A percentile compares a stretch with the other conserved stretches of the same genome.
These are phyloP conservation scores for Tranzscheliella williamsii DNA, from an alignment of 1,284 basidiomycete genomes.

Conservation along the genomic window DNA sequence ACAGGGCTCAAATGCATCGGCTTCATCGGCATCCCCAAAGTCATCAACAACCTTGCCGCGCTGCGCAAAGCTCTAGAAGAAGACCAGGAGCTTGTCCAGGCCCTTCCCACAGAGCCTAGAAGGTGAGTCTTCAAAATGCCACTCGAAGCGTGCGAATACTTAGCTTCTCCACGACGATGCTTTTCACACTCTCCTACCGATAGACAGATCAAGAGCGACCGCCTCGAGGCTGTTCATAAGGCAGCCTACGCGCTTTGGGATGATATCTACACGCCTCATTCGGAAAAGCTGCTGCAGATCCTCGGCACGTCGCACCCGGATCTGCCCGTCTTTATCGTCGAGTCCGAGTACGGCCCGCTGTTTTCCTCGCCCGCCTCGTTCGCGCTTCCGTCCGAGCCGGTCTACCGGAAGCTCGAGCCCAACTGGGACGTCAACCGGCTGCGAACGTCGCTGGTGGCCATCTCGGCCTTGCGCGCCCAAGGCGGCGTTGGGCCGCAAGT, in stretches of 20 bases:
- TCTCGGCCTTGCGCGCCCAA: conserved; percentile 84
- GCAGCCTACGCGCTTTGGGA: conserved; percentile 68
- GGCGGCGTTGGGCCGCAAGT: conserved; percentile 87
- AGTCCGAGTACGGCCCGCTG: conserved; percentile 81
- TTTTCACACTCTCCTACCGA: not conserved
- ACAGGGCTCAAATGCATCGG: conserved; percentile 89
- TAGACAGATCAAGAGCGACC: conserved; percentile 40
- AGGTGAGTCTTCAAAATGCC: conserved; percentile 20
- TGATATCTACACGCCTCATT: conserved; percentile 87
- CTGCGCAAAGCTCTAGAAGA: conserved; percentile 52
- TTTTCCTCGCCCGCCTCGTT: conserved; percentile 73
- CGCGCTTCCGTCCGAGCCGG: conserved; percentile 19
- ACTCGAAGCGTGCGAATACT: not conserved
- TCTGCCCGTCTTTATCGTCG: conserved; percentile 80
- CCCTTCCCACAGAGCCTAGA: conserved; percentile 48
- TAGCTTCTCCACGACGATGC: not conserved
- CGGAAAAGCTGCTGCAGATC: conserved; percentile 84
- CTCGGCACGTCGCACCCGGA: conserved; percentile 75
- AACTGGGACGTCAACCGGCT: conserved; percentile 76
- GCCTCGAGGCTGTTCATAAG: conserved; percentile 27
- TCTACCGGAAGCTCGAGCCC: conserved; percentile 49
- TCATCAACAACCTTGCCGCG: conserved; percentile 60
- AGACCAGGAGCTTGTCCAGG: conserved; percentile 42
- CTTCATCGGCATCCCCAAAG: conserved; percentile 84
- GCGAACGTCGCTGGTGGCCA: conserved; percentile 83